phyloP scores from a whole-genome alignment of 805 yeast species.

The Lipomyces orientalis region DNA sequence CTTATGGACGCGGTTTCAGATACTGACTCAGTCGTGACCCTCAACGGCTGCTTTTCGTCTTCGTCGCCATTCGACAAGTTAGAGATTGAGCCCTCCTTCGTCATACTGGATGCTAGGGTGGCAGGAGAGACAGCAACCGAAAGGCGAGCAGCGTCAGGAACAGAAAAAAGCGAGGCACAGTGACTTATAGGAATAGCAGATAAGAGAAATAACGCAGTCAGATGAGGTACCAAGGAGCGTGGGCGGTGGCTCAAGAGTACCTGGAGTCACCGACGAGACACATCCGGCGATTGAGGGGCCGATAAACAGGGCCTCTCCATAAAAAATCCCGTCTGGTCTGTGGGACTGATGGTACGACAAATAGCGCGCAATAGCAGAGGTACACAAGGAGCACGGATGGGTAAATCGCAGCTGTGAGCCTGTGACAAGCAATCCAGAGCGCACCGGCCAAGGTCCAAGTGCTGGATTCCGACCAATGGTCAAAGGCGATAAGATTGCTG shows the following conservation, averaged over 20 bases:
- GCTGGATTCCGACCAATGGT: not conserved
- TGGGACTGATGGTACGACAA: not conserved
- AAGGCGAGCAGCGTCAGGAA: not conserved
- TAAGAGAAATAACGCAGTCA: not conserved
- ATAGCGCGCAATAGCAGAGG: not conserved
- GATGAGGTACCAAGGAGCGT: not conserved
- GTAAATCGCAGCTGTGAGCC: not conserved
- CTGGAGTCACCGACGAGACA: not conserved
- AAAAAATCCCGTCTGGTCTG: not conserved
- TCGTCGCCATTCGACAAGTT: not conserved
- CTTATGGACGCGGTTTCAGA: not conserved
- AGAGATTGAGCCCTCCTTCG: not conserved
- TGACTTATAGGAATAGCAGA: not conserved
- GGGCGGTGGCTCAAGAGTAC: not conserved
- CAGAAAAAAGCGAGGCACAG: not conserved
- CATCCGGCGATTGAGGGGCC: not conserved
- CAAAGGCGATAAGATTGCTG: not conserved
- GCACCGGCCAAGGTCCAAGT: not conserved
- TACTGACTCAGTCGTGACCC: conserved; percentile 1
- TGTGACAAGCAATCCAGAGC: not conserved
- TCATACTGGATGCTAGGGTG: not conserved
- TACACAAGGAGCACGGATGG: not conserved
- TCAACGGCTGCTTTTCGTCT: conserved; percentile 19
- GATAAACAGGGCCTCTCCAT: not conserved
- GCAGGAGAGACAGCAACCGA: not conserved